These are phyloP conservation scores for Cornus florida DNA, from an alignment of 148 eudicot genomes.

Conservation along the genomic window DNA sequence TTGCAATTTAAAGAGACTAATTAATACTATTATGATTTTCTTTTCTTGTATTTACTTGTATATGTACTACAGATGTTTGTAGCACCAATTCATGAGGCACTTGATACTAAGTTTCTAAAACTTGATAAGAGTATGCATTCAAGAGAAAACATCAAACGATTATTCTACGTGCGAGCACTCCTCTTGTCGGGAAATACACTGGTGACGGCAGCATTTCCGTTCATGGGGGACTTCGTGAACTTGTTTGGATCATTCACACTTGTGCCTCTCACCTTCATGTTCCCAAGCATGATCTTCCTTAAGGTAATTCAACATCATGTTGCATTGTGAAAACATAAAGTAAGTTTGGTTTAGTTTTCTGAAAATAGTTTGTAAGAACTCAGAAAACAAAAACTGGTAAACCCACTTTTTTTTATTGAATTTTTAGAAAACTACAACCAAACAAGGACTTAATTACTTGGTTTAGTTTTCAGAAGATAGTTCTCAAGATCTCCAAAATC, in stretches of 20 bases:
- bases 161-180: constrained; percentile 40
- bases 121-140: constrained; percentile 42
- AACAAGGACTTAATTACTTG: too few species aligned
- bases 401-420: too few species aligned
- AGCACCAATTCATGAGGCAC: constrained; percentile 54
- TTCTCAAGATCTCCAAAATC: too few species aligned
- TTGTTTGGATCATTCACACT: constrained; percentile 55
- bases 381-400: too few species aligned
- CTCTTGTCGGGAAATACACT: constrained; percentile 47
- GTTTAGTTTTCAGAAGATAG: too few species aligned
- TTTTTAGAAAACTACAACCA: too few species aligned
- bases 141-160: constrained; percentile 39
- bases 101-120: constrained; percentile 54
- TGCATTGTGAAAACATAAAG: background rate
- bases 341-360: too few species aligned
- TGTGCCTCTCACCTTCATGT: constrained; percentile 44
- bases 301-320: constrained; percentile 36
- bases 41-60: background rate
- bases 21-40: background rate
- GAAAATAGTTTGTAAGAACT: too few species aligned
- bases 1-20: too few species aligned
- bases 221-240: constrained; percentile 65
- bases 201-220: constrained; percentile 63
- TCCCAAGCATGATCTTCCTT: constrained; percentile 65
- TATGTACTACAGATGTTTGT: constrained; percentile 45